Percentiles rank a stretch among this genome's conserved stretches.
phyloP scores from a whole-genome alignment of 75 land plant species.

The Cunninghamia lanceolata region DNA sequence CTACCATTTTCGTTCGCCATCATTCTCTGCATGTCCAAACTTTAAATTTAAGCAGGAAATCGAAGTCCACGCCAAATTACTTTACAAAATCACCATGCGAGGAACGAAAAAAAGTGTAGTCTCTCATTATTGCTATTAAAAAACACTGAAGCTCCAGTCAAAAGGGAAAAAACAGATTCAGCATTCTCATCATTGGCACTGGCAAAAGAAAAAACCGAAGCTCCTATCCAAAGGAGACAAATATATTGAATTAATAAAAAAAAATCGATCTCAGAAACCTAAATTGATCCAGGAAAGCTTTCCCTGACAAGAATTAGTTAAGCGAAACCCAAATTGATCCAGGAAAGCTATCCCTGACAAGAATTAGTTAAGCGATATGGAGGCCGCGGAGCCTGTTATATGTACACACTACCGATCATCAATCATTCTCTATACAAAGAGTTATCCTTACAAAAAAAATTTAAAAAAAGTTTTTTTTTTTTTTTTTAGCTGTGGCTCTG shows the following conservation, averaged over 20 bases:
- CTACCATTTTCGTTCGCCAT: too few species aligned
- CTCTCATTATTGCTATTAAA: not conserved
- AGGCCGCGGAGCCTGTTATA: not conserved
- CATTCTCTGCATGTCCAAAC: not conserved
- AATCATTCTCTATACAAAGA: not conserved
- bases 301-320: not conserved
- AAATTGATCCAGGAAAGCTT: not conserved
- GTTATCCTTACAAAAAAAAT: not conserved
- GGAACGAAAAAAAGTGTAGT: too few species aligned
- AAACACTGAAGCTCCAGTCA: not conserved
- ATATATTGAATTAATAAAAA: not conserved
- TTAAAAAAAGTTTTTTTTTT: too few species aligned
- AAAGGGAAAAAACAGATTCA: not conserved
- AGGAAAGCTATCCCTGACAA: too few species aligned
- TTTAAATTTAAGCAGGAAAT: too few species aligned
- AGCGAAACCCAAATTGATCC: too few species aligned
- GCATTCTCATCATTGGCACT: not conserved
- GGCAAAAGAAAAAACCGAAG: not conserved
- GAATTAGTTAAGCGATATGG: not conserved
- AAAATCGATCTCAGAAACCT: not conserved
- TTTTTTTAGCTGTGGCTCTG: not conserved
- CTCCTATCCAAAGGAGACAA: not conserved
- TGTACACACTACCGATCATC: not conserved
- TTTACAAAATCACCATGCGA: too few species aligned
- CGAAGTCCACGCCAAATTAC: not conserved